Conservation (phyloP, 2,329 filamentous ascomycete species). For the Daldinia sp. region DNA sequence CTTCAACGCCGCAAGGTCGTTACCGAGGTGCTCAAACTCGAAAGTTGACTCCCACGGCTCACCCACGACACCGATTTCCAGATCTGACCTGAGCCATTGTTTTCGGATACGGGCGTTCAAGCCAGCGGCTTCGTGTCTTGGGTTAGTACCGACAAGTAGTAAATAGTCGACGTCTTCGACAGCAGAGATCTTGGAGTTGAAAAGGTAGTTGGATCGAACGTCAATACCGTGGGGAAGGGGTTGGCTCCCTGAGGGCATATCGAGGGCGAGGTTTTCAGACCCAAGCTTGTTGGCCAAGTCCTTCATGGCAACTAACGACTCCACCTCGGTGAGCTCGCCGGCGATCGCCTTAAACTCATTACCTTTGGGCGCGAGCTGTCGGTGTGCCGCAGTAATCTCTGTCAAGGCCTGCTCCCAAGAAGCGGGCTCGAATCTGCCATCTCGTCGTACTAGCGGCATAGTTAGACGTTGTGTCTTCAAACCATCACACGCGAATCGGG, state of each 20-base stretch:
- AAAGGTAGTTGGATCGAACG: conserved; percentile 91
- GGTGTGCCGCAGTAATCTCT: conserved; percentile 83
- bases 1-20: conserved; percentile 82
- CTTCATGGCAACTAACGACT: conserved; percentile 95
- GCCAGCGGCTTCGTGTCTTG: conserved; percentile 91
- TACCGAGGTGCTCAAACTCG: conserved; percentile 90
- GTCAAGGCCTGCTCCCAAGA: conserved; percentile 95
- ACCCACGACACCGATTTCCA: conserved; percentile 91
- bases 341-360: conserved; percentile 97
- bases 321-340: conserved; percentile 88
- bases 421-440: conserved; percentile 89
- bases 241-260: conserved; percentile 83
- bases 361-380: conserved; percentile 79
- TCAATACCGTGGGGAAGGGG: conserved; percentile 93
- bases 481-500: conserved; percentile 94
- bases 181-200: conserved; percentile 94
- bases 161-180: conserved; percentile 94
- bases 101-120: conserved; percentile 97
- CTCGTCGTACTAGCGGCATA: conserved; percentile 85
- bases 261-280: conserved; percentile 93
- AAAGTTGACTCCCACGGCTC: conserved; percentile 94
- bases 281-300: conserved; percentile 96
- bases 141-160: conserved; percentile 93
- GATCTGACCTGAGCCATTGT: conserved; percentile 94
- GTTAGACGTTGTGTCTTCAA: conserved; percentile 96